Conservation (phyloP, 768 basidiomycete species). For the Cystofilobasidium capitatum region DNA sequence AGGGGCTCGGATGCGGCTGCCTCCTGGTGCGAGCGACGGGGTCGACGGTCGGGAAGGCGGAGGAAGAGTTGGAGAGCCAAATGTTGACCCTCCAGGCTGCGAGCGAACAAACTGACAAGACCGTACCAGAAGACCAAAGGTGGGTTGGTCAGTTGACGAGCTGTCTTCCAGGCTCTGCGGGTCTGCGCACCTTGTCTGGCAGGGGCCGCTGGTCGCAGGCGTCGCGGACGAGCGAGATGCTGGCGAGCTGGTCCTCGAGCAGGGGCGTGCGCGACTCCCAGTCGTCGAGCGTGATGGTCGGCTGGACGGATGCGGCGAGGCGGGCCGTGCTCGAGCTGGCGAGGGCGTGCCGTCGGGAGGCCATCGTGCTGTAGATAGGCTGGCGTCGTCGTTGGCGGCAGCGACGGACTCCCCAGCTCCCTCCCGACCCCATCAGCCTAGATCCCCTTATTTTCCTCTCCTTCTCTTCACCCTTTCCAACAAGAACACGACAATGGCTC, state of each 20-base stretch:
- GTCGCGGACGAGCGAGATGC: slow-evolving; percentile 54
- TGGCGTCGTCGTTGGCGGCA: too few species aligned
- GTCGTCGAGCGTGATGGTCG: slow-evolving; percentile 54
- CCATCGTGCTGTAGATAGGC: too few species aligned
- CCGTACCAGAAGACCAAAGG: neutral
- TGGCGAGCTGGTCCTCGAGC: slow-evolving; percentile 56
- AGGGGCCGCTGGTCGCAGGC: slow-evolving; percentile 55
- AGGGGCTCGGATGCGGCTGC: slow-evolving; percentile 1
- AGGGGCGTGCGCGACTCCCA: slow-evolving; percentile 82
- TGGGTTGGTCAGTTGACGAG: too few species aligned
- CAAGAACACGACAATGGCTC: too few species aligned
- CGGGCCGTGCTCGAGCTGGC: too few species aligned
- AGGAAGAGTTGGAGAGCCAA: slow-evolving; percentile 21
- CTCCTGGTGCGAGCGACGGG: too few species aligned
- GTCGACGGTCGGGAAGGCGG: slow-evolving; percentile 18
- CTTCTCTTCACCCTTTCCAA: too few species aligned
- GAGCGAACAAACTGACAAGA: slow-evolving; percentile 5
- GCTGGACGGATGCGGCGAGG: too few species aligned
- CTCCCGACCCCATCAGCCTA: too few species aligned
- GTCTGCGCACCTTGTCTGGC: slow-evolving; percentile 58
- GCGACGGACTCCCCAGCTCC: too few species aligned
- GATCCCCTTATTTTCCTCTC: too few species aligned
- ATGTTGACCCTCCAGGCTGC: neutral
- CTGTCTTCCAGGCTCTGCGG: neutral
- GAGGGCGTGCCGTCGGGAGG: too few species aligned